Conservation (phyloP, 805 yeast genomes). For the Saccharomycopsis selenospora region DNA sequence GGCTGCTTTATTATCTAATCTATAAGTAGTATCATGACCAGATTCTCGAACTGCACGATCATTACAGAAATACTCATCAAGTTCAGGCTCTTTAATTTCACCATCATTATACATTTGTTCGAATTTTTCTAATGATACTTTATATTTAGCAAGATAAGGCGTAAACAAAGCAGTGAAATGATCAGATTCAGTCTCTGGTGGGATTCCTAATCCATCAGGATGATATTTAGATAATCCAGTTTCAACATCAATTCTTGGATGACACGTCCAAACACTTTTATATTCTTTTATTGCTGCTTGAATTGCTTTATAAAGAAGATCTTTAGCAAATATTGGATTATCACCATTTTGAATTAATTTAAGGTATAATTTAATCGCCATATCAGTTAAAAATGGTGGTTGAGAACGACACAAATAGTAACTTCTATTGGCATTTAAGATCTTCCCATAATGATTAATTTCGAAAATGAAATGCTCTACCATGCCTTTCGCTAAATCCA, state of each 20-base stretch:
- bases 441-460: constrained; percentile 83
- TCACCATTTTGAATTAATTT: constrained; percentile 42
- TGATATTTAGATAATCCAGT: constrained; percentile 86
- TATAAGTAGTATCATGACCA: constrained; percentile 90
- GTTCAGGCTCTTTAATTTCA: constrained; percentile 60
- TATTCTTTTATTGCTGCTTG: constrained; percentile 85
- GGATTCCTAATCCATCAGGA: constrained; percentile 88
- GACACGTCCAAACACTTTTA: constrained; percentile 64
- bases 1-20: constrained; percentile 87
- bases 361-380: constrained; percentile 66
- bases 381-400: constrained; percentile 94
- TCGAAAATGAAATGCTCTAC: constrained; percentile 88
- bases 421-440: constrained; percentile 87
- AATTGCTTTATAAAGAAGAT: constrained; percentile 57
- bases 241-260: constrained; percentile 63
- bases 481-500: constrained; percentile 79
- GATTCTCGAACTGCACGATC: constrained; percentile 94
- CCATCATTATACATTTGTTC: constrained; percentile 62
- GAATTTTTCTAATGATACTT: constrained; percentile 53
- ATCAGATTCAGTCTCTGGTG: constrained; percentile 91
- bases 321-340: constrained; percentile 42
- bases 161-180: constrained; percentile 70
- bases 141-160: constrained; percentile 62
- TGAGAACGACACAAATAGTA: constrained; percentile 89
- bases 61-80: constrained; percentile 83